These are phyloP conservation scores for Daedaleopsis sinensis DNA, from an alignment of 768 basidiomycete genomes.

Conservation along the genomic window DNA sequence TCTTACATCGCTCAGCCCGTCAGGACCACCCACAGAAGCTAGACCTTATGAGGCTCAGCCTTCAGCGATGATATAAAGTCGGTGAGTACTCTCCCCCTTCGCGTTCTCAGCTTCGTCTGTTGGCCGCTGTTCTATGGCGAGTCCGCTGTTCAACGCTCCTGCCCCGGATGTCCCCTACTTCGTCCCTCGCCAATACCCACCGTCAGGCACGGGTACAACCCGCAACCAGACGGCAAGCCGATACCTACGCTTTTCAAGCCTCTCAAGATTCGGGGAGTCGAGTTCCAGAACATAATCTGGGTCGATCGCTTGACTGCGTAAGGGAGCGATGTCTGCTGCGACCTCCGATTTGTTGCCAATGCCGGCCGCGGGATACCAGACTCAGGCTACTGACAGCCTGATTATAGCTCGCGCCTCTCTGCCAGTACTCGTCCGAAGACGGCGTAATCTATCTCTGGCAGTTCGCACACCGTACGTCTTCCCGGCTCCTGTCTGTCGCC, in stretches of 20 bases:
- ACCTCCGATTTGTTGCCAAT: too few species aligned
- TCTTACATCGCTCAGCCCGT: too few species aligned
- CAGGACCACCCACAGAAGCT: too few species aligned
- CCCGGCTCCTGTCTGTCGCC: not conserved
- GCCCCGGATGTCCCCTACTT: slow-evolving; percentile 49
- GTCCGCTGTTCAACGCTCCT: slow-evolving; percentile 35
- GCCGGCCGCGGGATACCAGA: too few species aligned
- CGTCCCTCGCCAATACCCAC: slow-evolving; percentile 47
- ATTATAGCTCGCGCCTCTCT: slow-evolving; percentile 53
- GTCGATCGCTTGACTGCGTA: slow-evolving; percentile 13
- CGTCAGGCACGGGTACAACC: slow-evolving; percentile 46
- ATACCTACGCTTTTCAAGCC: slow-evolving; percentile 57
- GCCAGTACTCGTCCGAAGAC: slow-evolving; percentile 61
- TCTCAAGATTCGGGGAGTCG: slow-evolving; percentile 42
- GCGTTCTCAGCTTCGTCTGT: too few species aligned
- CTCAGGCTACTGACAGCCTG: not conserved
- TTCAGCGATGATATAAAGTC: too few species aligned
- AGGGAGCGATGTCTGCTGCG: too few species aligned
- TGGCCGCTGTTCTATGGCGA: too few species aligned
- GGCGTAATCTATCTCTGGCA: slow-evolving; percentile 60
- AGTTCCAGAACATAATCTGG: slow-evolving; percentile 34
- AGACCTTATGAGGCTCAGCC: too few species aligned
- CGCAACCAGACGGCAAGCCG: slow-evolving; percentile 42
- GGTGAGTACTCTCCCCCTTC: slow-evolving; percentile 32
- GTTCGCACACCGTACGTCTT: slow-evolving; percentile 45